Evolutionary conservation across 164 flowering plant genomes (phyloP).

Genomic region (Annona squamosa): DNA sequence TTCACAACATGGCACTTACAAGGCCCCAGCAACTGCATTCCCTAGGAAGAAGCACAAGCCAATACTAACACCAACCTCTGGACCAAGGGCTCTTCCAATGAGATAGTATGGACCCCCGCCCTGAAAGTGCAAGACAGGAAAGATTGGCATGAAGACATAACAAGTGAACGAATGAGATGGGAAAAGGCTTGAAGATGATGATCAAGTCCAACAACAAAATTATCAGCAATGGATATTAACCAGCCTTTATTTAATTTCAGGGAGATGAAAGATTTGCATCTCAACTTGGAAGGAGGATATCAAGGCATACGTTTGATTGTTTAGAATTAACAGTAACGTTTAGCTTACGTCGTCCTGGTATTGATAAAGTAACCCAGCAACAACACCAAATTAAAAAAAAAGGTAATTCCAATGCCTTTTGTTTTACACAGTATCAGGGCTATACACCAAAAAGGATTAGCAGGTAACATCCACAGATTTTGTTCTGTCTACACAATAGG

Average conservation of each 20-base stretch:
- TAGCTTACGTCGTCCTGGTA: not conserved
- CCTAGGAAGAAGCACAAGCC: conserved; percentile 98
- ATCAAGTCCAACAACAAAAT: not conserved
- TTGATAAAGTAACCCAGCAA: too few relatives aligned
- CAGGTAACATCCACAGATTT: not conserved
- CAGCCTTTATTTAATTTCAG: not conserved
- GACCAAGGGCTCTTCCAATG: conserved; percentile 99
- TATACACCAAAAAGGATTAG: not conserved
- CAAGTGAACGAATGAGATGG: not conserved
- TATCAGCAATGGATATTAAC: not conserved
- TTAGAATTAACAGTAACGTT: not conserved
- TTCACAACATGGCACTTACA: conserved; percentile 46
- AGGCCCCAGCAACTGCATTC: conserved; percentile 95
- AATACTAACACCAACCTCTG: conserved; percentile 99
- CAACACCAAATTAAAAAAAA: too few relatives aligned
- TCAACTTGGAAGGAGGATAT: not conserved
- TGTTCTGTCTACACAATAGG: not conserved
- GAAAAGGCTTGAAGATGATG: not conserved
- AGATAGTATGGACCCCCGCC: conserved; percentile 99
- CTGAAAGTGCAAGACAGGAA: conserved; percentile 28
- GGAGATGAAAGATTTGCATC: not conserved
- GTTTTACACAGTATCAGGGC: not conserved
- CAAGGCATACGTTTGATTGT: too few relatives aligned
- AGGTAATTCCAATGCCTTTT: not conserved
- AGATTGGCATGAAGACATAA: not conserved